Percentiles rank a stretch among this genome's conserved stretches.
These are phyloP conservation scores for Leonotis leonurus DNA, from an alignment of 257 asterid species.

Conservation along the genomic window DNA sequence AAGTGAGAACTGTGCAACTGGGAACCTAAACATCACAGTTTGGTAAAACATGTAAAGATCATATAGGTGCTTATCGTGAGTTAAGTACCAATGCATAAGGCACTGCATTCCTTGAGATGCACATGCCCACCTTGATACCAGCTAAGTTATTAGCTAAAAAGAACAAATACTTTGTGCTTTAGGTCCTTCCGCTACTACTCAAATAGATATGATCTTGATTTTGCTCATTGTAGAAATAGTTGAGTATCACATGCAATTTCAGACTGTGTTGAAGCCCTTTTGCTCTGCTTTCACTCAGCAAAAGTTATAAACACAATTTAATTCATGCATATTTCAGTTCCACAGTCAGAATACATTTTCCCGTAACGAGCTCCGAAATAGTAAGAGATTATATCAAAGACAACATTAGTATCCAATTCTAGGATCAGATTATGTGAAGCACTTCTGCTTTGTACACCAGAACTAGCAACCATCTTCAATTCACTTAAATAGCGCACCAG, in stretches of 20 bases:
- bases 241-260: background rate
- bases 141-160: background rate
- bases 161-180: background rate
- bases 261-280: no score
- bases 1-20: conserved; percentile 7
- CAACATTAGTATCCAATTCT: background rate
- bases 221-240: background rate
- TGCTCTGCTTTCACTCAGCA: no score
- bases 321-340: background rate
- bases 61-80: background rate
- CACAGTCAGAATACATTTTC: background rate
- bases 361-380: background rate
- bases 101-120: background rate
- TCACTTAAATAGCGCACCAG: background rate
- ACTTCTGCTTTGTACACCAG: background rate
- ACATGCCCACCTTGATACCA: background rate
- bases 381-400: background rate
- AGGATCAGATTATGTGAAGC: background rate
- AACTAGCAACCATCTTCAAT: background rate
- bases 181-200: conserved; percentile 1
- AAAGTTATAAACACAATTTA: no score
- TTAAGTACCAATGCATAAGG: background rate
- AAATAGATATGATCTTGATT: background rate
- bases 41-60: background rate
- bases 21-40: conserved; percentile 1